Evolutionary conservation across 2,329 filamentous ascomycete species (phyloP).

Genomic region (Podosphaera xanthii): DNA sequence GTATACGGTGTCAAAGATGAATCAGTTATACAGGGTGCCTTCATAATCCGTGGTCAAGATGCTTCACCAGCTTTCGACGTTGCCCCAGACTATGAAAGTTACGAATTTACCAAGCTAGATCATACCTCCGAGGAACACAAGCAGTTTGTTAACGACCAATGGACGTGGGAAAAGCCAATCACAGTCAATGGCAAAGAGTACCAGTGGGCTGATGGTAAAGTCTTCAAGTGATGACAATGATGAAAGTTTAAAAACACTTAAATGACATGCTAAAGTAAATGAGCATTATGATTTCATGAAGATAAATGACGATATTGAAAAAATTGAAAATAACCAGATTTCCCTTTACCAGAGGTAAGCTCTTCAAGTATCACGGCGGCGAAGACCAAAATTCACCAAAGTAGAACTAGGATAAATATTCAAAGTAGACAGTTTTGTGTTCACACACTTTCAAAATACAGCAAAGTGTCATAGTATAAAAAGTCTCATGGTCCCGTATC

Average conservation of each 20-base stretch:
- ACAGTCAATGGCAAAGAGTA: constrained; percentile 69
- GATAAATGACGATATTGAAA: neutral
- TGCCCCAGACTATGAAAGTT: constrained; percentile 91
- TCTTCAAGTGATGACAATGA: constrained; percentile 53
- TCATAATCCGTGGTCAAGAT: constrained; percentile 84
- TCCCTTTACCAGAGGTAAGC: too few relatives aligned
- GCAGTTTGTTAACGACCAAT: constrained; percentile 66
- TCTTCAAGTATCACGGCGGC: too few relatives aligned
- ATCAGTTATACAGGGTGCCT: constrained; percentile 80
- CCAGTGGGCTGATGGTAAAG: constrained; percentile 76
- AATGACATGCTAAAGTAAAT: neutral
- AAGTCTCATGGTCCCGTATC: too few relatives aligned
- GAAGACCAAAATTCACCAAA: too few relatives aligned
- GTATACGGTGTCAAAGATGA: constrained; percentile 80
- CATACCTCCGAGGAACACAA: constrained; percentile 63
- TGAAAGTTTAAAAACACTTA: constrained; percentile 17
- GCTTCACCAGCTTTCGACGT: constrained; percentile 75
- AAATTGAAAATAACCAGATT: neutral
- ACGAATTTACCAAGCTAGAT: constrained; percentile 92
- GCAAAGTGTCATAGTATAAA: too few relatives aligned
- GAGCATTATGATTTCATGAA: neutral
- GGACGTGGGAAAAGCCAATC: constrained; percentile 79
- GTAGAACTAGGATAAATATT: too few relatives aligned
- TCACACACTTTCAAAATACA: too few relatives aligned
- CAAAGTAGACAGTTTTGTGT: too few relatives aligned